Evolutionary conservation across 257 asterid species (phyloP).

Genomic region (Solanum chiquidenum): DNA sequence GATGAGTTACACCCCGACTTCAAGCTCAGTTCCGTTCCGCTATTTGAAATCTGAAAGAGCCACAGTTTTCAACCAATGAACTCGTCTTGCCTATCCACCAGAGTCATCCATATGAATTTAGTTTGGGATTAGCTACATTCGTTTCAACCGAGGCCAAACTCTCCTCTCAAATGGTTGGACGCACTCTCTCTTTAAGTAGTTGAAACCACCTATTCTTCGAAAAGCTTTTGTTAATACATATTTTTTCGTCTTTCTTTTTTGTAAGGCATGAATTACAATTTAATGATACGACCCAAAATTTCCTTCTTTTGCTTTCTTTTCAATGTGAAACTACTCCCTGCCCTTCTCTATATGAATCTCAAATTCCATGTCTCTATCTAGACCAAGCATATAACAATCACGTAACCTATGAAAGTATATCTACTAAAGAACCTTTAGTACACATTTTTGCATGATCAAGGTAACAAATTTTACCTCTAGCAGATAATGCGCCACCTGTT

Average conservation of each 20-base stretch:
- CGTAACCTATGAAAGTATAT: not conserved
- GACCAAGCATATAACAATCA: not conserved
- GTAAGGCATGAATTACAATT: not conserved
- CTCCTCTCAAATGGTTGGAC: not conserved
- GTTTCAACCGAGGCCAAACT: not conserved
- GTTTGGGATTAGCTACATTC: not conserved
- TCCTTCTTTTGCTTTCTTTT: not conserved
- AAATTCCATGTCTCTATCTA: not conserved
- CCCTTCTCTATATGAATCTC: not conserved
- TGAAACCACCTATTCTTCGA: not conserved
- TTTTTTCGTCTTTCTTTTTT: not conserved
- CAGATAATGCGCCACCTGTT: constrained; percentile 79
- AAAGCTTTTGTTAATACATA: not conserved
- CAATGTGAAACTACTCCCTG: not conserved
- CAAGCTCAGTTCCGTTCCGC: not conserved
- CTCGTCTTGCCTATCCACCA: not conserved
- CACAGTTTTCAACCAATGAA: not conserved
- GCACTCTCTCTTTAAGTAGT: not conserved
- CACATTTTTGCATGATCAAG: not conserved
- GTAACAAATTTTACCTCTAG: constrained; percentile 45
- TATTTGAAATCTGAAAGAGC: not conserved
- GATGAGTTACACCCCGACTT: not conserved
- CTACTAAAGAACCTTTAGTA: not conserved
- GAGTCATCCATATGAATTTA: not conserved
- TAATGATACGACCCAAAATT: not conserved